Base-by-base conservation (phyloP, 2,329 filamentous ascomycete genomes). In the Coniochaeta sp. region DNA sequence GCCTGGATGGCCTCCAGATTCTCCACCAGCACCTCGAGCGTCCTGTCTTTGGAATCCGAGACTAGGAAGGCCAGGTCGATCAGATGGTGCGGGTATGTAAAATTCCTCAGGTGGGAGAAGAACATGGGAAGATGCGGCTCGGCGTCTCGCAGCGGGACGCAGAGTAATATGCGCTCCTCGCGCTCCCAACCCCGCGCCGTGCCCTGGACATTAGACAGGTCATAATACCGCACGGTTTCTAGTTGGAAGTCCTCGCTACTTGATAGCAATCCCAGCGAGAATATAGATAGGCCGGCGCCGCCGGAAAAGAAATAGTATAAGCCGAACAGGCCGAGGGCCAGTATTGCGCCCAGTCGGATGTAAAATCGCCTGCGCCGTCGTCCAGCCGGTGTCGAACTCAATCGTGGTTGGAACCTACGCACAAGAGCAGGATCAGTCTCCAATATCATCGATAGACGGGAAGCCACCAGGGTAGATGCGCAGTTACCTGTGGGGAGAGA, bases 51-150 rank as follows among this genome's bases (percentile, higher is more conserved):
- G 34, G 95, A 98, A 72, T 99, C 95, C 62, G 95, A 97, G 26
- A 99, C 95, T 34, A 99, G 81, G 71, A 99, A 99, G 6, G 95
- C 95, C 55, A 99, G 82, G 72, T 99, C 95, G 71, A 99, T 96
- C 57, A 99, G 82, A 71, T 96, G 89, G 73, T 99, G 95, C 0
- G 95, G 95, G 71, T 99, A 99, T 19, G 95, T 99, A 66, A 99
- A 89, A 76, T 99, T 99, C 66, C 87, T 88, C 61, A 99, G 81
- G 72, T 99, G 96, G n/a, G 89, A 89, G 77, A 99, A 99, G 83
- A 99, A 98, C 93, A 99, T 98, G 63, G 89, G 85, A 56, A 99
- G 77, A 80, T 99, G 95, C 28, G 90, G 83, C 70, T 96, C 88
- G 54, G 95, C 95, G 74, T 99, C 96, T 74, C 95, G 86, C 59